phyloP scores from a whole-genome alignment of 2,329 filamentous ascomycete genomes.

The Lachnellula hyalina region DNA sequence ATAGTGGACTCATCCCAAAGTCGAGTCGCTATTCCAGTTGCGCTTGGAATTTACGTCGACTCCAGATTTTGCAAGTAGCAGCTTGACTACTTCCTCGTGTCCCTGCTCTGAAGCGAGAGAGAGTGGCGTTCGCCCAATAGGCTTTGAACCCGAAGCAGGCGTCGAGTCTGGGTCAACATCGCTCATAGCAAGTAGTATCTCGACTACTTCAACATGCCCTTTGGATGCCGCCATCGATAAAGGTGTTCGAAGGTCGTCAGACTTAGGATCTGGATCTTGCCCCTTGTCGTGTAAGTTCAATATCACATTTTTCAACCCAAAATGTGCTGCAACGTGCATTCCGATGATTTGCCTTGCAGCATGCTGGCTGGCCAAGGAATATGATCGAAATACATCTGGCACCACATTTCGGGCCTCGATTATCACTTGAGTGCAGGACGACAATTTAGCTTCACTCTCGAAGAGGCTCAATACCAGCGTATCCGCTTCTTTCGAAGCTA shows the following conservation, averaged over 20 bases:
- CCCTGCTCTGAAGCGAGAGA: neutral
- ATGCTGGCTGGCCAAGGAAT: too few relatives aligned
- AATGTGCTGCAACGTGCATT: slow-evolving; percentile 23
- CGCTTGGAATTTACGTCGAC: neutral
- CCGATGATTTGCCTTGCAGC: slow-evolving; percentile 14
- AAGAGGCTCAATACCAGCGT: slow-evolving; percentile 6
- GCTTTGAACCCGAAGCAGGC: neutral
- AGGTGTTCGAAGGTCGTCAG: slow-evolving; percentile 26
- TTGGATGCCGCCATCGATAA: slow-evolving; percentile 22
- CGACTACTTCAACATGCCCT: slow-evolving; percentile 29
- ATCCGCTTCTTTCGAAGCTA: slow-evolving; percentile 12
- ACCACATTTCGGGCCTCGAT: too few relatives aligned
- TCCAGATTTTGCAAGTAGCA: neutral
- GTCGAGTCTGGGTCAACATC: neutral
- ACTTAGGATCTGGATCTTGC: slow-evolving; percentile 3
- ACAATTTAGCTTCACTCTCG: slow-evolving; percentile 5
- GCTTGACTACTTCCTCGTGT: slow-evolving; percentile 2
- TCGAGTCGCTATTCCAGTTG: neutral
- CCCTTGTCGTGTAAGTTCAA: slow-evolving; percentile 5
- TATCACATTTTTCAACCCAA: slow-evolving; percentile 15
- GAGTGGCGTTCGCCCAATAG: slow-evolving; percentile 1
- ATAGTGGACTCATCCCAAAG: neutral
- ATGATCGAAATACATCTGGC: too few relatives aligned
- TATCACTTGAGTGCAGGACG: slow-evolving; percentile 10
- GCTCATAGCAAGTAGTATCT: slow-evolving; percentile 7